A percentile compares a stretch with the other conserved stretches of the same genome.
These are phyloP conservation scores for Ogataea philodendri DNA, from an alignment of 805 yeast genomes.

Conservation along the genomic window DNA sequence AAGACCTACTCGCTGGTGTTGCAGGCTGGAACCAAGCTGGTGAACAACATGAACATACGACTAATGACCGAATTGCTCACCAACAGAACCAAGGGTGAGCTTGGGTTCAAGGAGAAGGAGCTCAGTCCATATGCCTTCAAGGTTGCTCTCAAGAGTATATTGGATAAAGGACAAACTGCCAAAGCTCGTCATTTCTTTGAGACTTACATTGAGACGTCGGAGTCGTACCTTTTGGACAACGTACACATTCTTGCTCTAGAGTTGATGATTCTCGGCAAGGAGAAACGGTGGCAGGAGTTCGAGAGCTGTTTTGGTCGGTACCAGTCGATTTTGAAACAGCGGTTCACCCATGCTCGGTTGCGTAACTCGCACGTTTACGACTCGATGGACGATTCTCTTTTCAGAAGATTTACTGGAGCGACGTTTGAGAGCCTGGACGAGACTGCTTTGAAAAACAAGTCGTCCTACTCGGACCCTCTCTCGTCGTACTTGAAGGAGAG, in stretches of 20 bases:
- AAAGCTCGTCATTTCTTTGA: conserved; percentile 31
- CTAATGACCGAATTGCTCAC: conserved; percentile 27
- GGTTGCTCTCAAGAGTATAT: conserved; percentile 19
- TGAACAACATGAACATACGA: conserved; percentile 19
- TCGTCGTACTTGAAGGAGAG: conserved; percentile 29
- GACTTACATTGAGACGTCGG: conserved; percentile 26
- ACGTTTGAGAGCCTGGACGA: conserved; percentile 19
- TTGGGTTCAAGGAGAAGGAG: conserved; percentile 26
- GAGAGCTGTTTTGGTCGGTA: conserved; percentile 29
- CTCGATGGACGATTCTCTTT: conserved; percentile 5
- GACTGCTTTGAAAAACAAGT: conserved; percentile 4
- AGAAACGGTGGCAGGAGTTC: conserved; percentile 34
- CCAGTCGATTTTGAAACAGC: conserved; percentile 17
- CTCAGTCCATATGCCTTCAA: conserved; percentile 28
- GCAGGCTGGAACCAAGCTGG: conserved; percentile 23
- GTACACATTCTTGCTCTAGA: conserved; percentile 29
- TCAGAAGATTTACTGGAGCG: conserved; percentile 6
- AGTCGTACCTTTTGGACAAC: conserved; percentile 27
- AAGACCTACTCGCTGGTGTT: conserved; percentile 32
- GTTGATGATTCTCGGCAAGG: conserved; percentile 31
- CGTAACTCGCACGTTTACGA: conserved; percentile 3
- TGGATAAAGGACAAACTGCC: conserved; percentile 20
- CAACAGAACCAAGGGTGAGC: conserved; percentile 19
- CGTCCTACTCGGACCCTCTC: conserved; percentile 13
- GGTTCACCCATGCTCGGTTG: conserved; percentile 19